phyloP scores from a whole-genome alignment of 1,139 yeast genomes.

The Candida smagusa region DNA sequence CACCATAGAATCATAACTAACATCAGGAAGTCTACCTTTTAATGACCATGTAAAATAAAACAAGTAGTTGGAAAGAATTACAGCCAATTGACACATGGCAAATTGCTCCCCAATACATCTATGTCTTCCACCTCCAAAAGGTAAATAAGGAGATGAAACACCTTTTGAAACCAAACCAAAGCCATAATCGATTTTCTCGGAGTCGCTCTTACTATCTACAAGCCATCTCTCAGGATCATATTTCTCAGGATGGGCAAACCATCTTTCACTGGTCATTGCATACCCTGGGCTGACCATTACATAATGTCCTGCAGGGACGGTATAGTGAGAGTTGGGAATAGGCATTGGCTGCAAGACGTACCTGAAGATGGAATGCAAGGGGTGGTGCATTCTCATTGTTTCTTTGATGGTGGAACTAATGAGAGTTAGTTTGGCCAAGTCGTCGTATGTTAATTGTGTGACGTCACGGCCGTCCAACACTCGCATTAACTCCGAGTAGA shows the following conservation, averaged over 20 bases:
- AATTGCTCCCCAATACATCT: conserved; percentile 98
- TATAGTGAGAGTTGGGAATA: conserved; percentile 73
- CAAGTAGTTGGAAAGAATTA: conserved; percentile 70
- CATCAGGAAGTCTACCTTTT: conserved; percentile 63
- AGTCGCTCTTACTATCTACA: conserved; percentile 13
- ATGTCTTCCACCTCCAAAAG: conserved; percentile 99
- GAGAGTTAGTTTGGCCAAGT: conserved; percentile 74
- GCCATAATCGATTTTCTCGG: conserved; percentile 75
- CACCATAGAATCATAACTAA: conserved; percentile 90
- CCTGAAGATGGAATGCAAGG: conserved; percentile 92
- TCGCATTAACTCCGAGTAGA: conserved; percentile 66
- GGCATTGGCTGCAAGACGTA: conserved; percentile 75
- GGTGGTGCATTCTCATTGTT: conserved; percentile 92
- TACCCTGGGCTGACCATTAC: conserved; percentile 93
- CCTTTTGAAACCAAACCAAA: conserved; percentile 95
- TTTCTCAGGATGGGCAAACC: conserved; percentile 66
- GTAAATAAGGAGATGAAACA: conserved; percentile 90
- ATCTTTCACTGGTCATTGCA: conserved; percentile 71
- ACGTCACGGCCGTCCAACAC: conserved; percentile 52
- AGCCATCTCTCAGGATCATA: conserved; percentile 93
- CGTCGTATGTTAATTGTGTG: conserved; percentile 69
- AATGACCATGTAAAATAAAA: conserved; percentile 76
- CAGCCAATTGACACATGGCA: conserved; percentile 90
- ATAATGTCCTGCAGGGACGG: conserved; percentile 85
- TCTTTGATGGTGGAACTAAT: conserved; percentile 83